Conservation (phyloP, 768 basidiomycete genomes). For the Collybia sordida region DNA sequence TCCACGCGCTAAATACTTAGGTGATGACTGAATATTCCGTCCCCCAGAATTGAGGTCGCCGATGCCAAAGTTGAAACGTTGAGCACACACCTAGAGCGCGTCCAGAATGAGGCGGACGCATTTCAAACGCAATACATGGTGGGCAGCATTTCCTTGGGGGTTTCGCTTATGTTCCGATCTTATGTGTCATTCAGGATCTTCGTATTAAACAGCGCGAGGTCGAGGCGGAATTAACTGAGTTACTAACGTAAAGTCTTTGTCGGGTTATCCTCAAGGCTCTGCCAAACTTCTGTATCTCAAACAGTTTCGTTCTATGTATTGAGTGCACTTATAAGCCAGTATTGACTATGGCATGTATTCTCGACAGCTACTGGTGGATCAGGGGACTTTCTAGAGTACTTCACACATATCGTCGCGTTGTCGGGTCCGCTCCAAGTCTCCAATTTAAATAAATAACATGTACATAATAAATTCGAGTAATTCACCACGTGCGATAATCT, state of each 20-base stretch:
- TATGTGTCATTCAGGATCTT: slow-evolving; percentile 15
- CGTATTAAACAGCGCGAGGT: slow-evolving; percentile 16
- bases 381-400: too few species aligned
- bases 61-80: slow-evolving; percentile 17
- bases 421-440: too few species aligned
- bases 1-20: not conserved
- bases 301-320: too few species aligned
- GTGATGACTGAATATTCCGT: not conserved
- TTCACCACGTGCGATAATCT: slow-evolving; percentile 25
- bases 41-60: slow-evolving; percentile 3
- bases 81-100: slow-evolving; percentile 7
- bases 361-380: too few species aligned
- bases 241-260: slow-evolving; percentile 1
- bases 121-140: slow-evolving; percentile 16
- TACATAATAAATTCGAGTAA: slow-evolving; percentile 14
- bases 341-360: too few species aligned
- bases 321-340: too few species aligned
- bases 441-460: too few species aligned
- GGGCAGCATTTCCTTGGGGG: slow-evolving; percentile 4
- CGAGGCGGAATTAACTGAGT: slow-evolving; percentile 20
- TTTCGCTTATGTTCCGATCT: slow-evolving; percentile 7
- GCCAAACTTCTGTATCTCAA: too few species aligned
- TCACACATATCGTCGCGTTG: too few species aligned
- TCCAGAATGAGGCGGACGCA: slow-evolving; percentile 11
- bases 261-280: too few species aligned